These are phyloP conservation scores for Galerina sulciceps DNA, from an alignment of 768 basidiomycete genomes.

Conservation along the genomic window DNA sequence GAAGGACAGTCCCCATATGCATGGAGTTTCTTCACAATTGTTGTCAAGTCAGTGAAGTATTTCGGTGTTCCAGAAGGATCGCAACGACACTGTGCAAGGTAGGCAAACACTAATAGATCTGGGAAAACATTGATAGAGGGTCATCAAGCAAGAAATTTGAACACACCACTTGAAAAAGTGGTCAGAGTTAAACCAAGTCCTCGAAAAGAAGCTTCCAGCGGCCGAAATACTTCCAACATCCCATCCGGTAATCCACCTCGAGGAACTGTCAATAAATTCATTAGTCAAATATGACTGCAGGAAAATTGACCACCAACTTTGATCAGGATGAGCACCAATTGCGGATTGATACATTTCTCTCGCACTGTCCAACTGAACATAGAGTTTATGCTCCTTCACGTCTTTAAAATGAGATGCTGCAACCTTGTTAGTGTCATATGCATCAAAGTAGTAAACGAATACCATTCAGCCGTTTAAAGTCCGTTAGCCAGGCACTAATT, in stretches of 20 bases:
- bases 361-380: constrained; percentile 47
- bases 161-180: constrained; percentile 67
- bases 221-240: constrained; percentile 40
- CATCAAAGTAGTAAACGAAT: constrained; percentile 13
- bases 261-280: constrained; percentile 42
- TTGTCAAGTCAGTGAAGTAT: constrained; percentile 66
- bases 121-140: not conserved
- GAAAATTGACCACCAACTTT: constrained; percentile 47
- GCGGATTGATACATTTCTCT: constrained; percentile 75
- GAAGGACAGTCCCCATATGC: constrained; percentile 48
- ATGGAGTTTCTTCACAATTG: constrained; percentile 54
- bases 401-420: constrained; percentile 53
- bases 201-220: constrained; percentile 44
- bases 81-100: constrained; percentile 81
- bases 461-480: constrained; percentile 58
- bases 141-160: not conserved
- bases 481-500: constrained; percentile 64
- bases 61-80: constrained; percentile 65
- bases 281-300: not conserved
- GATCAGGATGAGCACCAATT: constrained; percentile 78
- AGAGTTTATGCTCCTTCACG: constrained; percentile 40
- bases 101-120: constrained; percentile 82
- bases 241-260: constrained; percentile 51
- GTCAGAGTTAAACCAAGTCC: constrained; percentile 68
- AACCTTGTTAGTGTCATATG: constrained; percentile 12